phyloP scores from a whole-genome alignment of 345 rosid genomes.

The Pistacia atlantica region DNA sequence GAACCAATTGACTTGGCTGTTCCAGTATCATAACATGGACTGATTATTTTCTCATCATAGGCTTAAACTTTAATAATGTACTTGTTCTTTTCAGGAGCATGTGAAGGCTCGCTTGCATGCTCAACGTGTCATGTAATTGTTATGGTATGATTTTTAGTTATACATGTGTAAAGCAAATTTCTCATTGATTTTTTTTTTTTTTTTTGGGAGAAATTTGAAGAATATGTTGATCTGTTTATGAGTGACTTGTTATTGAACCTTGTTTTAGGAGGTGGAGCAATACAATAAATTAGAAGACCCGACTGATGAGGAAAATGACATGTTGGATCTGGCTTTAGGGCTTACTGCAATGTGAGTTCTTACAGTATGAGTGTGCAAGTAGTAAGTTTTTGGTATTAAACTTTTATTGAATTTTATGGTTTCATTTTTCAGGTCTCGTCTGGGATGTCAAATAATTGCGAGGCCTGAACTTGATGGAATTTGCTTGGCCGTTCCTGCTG shows the following conservation, averaged over 20 bases:
- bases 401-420: conserved; percentile 4
- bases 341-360: conserved; percentile 81
- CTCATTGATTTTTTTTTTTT: not conserved
- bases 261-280: conserved; percentile 63
- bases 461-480: conserved; percentile 84
- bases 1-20: not conserved
- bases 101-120: conserved; percentile 95
- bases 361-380: not conserved
- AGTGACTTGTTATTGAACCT: conserved; percentile 11
- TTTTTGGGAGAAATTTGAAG: not conserved
- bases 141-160: conserved; percentile 49
- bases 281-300: conserved; percentile 95
- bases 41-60: not conserved
- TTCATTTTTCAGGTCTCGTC: conserved; percentile 62
- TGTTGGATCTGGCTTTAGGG: conserved; percentile 96
- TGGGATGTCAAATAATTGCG: conserved; percentile 85
- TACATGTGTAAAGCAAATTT: conserved; percentile 1
- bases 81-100: conserved; percentile 64
- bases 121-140: conserved; percentile 93
- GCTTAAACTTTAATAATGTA: conserved; percentile 15
- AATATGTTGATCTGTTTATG: conserved; percentile 6
- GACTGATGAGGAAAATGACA: conserved; percentile 97
- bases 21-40: not conserved
- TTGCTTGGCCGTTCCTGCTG: conserved; percentile 76
- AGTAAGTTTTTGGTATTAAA: not conserved